phyloP scores from a whole-genome alignment of 805 yeast species.

The Ogataea naganishii region DNA sequence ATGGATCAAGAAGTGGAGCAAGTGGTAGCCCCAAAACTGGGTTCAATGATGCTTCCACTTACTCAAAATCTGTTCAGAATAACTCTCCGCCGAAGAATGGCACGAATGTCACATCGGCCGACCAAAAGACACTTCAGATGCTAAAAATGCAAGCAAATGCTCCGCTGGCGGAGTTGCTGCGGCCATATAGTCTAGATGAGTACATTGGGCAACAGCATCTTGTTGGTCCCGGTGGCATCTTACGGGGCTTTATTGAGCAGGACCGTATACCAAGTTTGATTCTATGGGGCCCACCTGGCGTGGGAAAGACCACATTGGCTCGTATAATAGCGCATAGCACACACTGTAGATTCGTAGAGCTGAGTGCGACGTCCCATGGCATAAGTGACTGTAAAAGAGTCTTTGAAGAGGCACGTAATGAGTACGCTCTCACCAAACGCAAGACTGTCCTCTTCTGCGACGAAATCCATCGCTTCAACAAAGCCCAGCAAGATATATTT shows the following conservation, averaged over 20 bases:
- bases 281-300: slow-evolving; percentile 95
- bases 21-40: slow-evolving; percentile 1
- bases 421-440: slow-evolving; percentile 38
- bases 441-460: slow-evolving; percentile 76
- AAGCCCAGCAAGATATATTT: slow-evolving; percentile 81
- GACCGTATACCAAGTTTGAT: slow-evolving; percentile 79
- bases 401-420: slow-evolving; percentile 39
- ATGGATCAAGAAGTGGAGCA: background rate
- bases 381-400: slow-evolving; percentile 56
- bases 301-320: slow-evolving; percentile 79
- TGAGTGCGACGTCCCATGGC: slow-evolving; percentile 77
- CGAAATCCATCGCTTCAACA: slow-evolving; percentile 85
- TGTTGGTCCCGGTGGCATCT: slow-evolving; percentile 54
- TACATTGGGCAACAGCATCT: slow-evolving; percentile 84
- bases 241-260: slow-evolving; percentile 54
- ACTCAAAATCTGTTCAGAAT: background rate
- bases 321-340: slow-evolving; percentile 48
- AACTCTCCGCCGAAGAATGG: background rate
- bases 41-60: background rate
- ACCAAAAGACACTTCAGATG: slow-evolving; percentile 1
- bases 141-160: slow-evolving; percentile 14
- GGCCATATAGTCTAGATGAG: slow-evolving; percentile 65
- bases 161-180: slow-evolving; percentile 71
- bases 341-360: slow-evolving; percentile 57
- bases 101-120: background rate